Conservation (phyloP, 23 red algal species). For the Gracilaria gracilis region DNA sequence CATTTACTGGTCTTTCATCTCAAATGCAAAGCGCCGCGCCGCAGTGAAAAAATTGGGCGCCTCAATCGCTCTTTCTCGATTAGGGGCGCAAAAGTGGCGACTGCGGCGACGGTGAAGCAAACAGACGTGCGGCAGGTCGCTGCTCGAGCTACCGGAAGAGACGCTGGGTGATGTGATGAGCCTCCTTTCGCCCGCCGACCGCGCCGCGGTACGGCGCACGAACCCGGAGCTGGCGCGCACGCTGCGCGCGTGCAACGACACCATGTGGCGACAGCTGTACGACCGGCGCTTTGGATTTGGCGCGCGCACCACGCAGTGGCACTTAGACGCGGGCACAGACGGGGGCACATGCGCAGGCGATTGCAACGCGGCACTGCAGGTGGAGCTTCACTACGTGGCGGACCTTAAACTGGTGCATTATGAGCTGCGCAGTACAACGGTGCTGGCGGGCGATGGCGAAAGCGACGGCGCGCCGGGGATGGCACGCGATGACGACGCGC, state of each 20-base stretch:
- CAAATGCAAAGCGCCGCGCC: too few species aligned
- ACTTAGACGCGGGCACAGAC: too few species aligned
- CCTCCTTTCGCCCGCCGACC: neutral
- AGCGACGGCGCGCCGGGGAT: neutral
- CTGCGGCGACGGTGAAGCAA: too few species aligned
- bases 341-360: too few species aligned
- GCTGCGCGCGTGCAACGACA: neutral
- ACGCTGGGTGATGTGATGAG: neutral
- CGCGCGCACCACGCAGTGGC: neutral
- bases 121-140: too few species aligned
- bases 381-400: neutral
- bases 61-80: too few species aligned
- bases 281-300: neutral
- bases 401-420: neutral
- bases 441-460: neutral
- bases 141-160: slow-evolving; percentile 2
- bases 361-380: neutral
- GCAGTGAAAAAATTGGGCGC: too few species aligned
- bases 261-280: neutral
- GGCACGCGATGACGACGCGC: neutral
- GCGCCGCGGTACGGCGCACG: neutral
- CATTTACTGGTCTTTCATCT: too few species aligned
- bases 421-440: neutral
- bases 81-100: too few species aligned
- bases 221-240: neutral